Conservation (phyloP, 768 basidiomycete species). For the Russula earlei region DNA sequence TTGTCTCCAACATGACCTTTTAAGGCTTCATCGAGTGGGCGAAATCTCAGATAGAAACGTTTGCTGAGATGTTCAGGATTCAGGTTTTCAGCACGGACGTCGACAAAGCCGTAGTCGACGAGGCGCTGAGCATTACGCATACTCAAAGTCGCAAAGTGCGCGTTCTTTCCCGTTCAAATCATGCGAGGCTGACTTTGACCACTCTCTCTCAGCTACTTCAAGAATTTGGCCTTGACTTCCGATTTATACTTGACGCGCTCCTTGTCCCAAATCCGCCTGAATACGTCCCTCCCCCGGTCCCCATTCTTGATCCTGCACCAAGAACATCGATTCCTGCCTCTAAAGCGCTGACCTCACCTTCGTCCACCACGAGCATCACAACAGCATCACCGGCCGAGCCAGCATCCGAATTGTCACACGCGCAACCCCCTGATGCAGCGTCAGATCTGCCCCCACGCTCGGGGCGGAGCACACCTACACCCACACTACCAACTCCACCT, state of each 20-base stretch:
- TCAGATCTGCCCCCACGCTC: neutral
- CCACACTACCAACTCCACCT: neutral
- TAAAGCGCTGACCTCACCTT: constrained; percentile 19
- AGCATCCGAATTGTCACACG: neutral
- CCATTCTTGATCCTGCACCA: constrained; percentile 16
- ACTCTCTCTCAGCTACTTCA: constrained; percentile 54
- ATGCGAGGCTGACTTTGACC: neutral
- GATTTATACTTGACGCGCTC: constrained; percentile 77
- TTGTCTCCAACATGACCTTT: neutral
- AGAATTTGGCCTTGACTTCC: constrained; percentile 92
- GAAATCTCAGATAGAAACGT: constrained; percentile 72
- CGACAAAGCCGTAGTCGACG: constrained; percentile 59
- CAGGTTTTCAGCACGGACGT: constrained; percentile 86
- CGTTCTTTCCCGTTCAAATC: no score
- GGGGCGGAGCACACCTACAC: neutral
- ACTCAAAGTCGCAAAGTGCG: constrained; percentile 76
- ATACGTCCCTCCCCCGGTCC: constrained; percentile 25
- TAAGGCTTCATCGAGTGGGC: constrained; percentile 94
- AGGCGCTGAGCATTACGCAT: constrained; percentile 69
- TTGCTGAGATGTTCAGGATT: constrained; percentile 75
- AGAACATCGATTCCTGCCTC: constrained; percentile 27
- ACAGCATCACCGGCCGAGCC: constrained; percentile 1
- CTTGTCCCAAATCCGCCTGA: constrained; percentile 38
- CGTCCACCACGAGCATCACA: constrained; percentile 21
- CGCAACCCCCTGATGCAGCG: constrained; percentile 5